Evolutionary conservation across 768 basidiomycete species (phyloP), one percentile per base, ranked within the genome.

Genomic region (Agrocybe chaxingu): DNA sequence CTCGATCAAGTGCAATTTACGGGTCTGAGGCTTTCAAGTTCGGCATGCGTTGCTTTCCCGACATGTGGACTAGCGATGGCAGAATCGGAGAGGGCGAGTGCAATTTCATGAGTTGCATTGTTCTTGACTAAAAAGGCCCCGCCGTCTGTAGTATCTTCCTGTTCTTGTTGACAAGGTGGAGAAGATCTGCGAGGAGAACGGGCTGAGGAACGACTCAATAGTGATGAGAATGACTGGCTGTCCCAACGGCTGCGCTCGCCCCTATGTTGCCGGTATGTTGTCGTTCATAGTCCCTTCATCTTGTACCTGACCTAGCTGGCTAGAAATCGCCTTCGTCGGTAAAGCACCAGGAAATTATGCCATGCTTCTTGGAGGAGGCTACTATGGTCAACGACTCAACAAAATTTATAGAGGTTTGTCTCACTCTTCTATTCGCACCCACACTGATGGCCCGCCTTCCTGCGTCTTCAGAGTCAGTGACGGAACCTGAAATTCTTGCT

Each of bases 141-240:
- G 29, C 30, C 48, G 7, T 36, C 48, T 54, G 1, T 58, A 90
- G 87, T 99, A 98, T 67, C 75, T 99, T 9, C 97, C 96, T 11
- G 61, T 98, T 10, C 83, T 98, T 36, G 77, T 98, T 51, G 87
- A 92, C 70, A 98, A 98, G 71, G 87, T 98, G 12, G 96, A 99
- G 73, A 84, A 85, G 70, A 87, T 98, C 5, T 91, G 89, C 62
- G 97, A 98, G 66, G 90, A 94, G 66, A 88, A 85, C 58, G 96
- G 96, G 13, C 74, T 98, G 37, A 79, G 96, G 41, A 87, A 97
- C 64, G 96, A 99, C 68, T 85, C 89, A 2, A 96, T 98, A 57
- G 84, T 98, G 53, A 98, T 99, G 96, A 82, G 96, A 47, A 98
- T 98, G 95, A 98, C 95, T 11, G 96, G 96, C 44, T 98, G 95